phyloP scores from a whole-genome alignment of 352 stramenopile species.

The Pythium brassicae region DNA sequence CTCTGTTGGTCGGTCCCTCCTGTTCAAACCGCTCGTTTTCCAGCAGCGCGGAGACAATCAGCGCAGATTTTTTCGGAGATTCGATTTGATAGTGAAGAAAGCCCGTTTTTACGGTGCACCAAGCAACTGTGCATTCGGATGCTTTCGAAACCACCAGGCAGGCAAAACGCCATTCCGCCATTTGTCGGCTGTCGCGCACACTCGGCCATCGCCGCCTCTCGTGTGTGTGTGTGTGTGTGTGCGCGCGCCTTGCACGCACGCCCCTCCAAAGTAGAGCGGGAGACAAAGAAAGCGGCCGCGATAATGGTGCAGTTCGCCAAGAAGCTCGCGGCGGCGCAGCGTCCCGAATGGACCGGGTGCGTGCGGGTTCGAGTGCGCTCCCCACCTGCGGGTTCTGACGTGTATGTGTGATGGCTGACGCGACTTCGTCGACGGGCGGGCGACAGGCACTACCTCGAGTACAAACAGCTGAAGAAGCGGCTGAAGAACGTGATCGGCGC shows the following conservation, averaged over 20 bases:
- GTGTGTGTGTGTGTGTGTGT: background rate
- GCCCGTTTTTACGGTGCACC: too few relatives aligned
- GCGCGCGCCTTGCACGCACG: background rate
- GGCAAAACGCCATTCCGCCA: background rate
- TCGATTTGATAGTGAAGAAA: too few relatives aligned
- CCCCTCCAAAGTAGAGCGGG: background rate
- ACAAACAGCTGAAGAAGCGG: constrained; percentile 89
- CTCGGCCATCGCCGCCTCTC: background rate
- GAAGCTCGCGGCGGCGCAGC: constrained; percentile 67
- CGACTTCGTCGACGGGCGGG: too few relatives aligned
- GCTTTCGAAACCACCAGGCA: background rate
- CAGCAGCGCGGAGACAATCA: too few relatives aligned
- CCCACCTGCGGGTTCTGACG: background rate
- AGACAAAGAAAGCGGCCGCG: background rate
- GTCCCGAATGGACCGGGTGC: constrained; percentile 69
- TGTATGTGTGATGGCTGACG: background rate
- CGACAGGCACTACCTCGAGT: constrained; percentile 83
- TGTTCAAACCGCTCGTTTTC: too few relatives aligned
- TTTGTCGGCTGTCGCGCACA: background rate
- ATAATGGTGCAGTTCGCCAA: constrained; percentile 82
- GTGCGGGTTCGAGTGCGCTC: constrained; percentile 2
- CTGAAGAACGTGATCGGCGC: constrained; percentile 69
- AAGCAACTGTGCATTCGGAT: too few relatives aligned
- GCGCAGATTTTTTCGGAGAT: too few relatives aligned
- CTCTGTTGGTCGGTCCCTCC: too few relatives aligned